A percentile compares a stretch with the other conserved stretches of the same genome.
These are phyloP conservation scores for Bjerkandera adusta DNA, from an alignment of 1,284 basidiomycete species.

Conservation along the genomic window DNA sequence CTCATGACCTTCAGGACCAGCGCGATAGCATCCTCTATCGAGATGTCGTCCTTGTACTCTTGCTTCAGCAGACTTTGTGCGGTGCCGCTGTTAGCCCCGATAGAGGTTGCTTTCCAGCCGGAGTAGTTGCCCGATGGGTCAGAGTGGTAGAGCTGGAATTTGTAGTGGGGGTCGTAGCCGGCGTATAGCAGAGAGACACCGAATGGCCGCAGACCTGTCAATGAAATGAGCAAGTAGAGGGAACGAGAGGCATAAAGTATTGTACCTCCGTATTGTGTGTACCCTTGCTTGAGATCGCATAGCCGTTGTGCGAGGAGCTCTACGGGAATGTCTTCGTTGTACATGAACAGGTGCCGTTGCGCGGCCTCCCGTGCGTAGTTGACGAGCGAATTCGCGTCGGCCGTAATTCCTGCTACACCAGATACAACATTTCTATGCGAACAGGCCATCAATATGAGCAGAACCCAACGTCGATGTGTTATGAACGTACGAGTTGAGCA, in stretches of 20 bases:
- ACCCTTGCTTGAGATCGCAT: slow-evolving; percentile 98
- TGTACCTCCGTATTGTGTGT: slow-evolving; percentile 95
- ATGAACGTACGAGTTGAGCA: slow-evolving; percentile 77
- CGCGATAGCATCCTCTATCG: slow-evolving; percentile 87
- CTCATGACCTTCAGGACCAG: slow-evolving; percentile 94
- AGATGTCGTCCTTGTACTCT: slow-evolving; percentile 97
- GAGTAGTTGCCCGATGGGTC: slow-evolving; percentile 99
- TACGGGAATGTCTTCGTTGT: slow-evolving; percentile 98
- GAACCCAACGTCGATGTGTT: not conserved
- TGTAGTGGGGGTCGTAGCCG: slow-evolving; percentile 93
- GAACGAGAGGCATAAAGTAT: slow-evolving; percentile 6
- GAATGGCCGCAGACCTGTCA: slow-evolving; percentile 89
- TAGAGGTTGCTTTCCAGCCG: slow-evolving; percentile 98
- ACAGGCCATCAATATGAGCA: not conserved
- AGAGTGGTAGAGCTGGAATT: slow-evolving; percentile 98
- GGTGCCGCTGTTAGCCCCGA: slow-evolving; percentile 95
- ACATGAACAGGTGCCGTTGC: slow-evolving; percentile 84
- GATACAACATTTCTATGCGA: slow-evolving; percentile 84
- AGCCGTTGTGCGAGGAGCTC: slow-evolving; percentile 92
- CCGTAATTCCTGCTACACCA: slow-evolving; percentile 94
- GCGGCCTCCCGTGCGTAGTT: slow-evolving; percentile 93
- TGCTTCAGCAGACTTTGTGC: slow-evolving; percentile 95
- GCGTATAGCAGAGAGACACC: slow-evolving; percentile 97
- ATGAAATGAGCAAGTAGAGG: not conserved
- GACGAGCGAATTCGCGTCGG: slow-evolving; percentile 96